phyloP scores from a whole-genome alignment of 768 basidiomycete genomes.

The Leucosporidium creatinivorum region DNA sequence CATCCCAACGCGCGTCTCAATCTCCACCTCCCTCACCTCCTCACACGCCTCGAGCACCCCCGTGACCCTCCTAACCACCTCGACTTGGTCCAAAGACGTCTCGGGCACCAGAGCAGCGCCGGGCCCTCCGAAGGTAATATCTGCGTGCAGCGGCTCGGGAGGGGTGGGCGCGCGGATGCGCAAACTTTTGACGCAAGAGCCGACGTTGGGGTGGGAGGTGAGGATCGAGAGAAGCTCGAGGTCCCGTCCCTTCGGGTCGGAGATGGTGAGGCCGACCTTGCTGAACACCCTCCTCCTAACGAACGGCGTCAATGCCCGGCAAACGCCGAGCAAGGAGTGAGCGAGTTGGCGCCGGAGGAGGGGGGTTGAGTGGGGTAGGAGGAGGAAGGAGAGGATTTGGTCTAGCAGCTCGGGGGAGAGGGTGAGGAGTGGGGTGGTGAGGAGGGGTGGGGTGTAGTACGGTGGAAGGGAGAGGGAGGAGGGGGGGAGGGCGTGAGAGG shows the following conservation, averaged over 20 bases:
- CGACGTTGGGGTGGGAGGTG: slow-evolving; percentile 1
- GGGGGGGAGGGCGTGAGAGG: background rate
- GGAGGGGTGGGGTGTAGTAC: background rate
- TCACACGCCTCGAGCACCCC: background rate
- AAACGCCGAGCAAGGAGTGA: background rate
- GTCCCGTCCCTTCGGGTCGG: background rate
- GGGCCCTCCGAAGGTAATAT: too few relatives aligned
- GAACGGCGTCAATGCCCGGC: background rate
- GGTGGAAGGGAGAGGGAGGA: slow-evolving; percentile 4
- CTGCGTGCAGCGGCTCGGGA: background rate
- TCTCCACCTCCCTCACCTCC: slow-evolving; percentile 25
- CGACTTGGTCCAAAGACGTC: background rate
- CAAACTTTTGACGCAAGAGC: background rate
- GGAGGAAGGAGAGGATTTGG: slow-evolving; percentile 19
- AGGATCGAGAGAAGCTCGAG: slow-evolving; percentile 21
- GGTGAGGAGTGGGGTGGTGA: slow-evolving; percentile 12
- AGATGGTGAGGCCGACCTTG: too few relatives aligned
- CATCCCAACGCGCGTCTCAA: background rate
- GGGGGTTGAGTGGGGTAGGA: slow-evolving; percentile 6
- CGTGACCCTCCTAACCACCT: background rate
- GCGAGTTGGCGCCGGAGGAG: slow-evolving; percentile 5
- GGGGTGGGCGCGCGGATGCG: background rate
- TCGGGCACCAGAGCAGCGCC: background rate
- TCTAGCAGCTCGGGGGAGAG: slow-evolving; percentile 29
- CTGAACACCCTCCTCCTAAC: too few relatives aligned